Percentiles rank a stretch among this genome's conserved stretches.
Evolutionary conservation across 2,329 filamentous ascomycete genomes (phyloP).

Genomic region (Aspergillus sp.): DNA sequence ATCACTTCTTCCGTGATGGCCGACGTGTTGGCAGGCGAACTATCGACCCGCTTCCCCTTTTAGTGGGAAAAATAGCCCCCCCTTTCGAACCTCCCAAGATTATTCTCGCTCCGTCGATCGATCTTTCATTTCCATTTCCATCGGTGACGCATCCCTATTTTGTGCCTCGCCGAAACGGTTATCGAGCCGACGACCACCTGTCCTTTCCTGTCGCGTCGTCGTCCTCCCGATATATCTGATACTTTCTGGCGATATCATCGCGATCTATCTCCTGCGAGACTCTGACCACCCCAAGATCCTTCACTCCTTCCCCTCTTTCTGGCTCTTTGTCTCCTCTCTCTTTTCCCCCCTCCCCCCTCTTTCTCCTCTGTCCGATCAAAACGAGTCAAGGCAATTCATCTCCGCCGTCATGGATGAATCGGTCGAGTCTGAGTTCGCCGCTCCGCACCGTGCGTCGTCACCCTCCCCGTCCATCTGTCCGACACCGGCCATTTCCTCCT

Average conservation of each 20-base stretch:
- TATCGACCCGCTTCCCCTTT: slow-evolving; percentile 28
- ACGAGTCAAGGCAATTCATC: slow-evolving; percentile 1
- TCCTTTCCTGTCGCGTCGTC: slow-evolving; percentile 10
- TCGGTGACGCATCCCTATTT: slow-evolving; percentile 16
- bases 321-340: background rate
- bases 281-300: background rate
- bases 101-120: slow-evolving; percentile 20
- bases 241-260: background rate
- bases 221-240: background rate
- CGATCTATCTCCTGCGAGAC: slow-evolving; percentile 1
- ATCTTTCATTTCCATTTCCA: slow-evolving; percentile 16
- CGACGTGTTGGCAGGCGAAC: slow-evolving; percentile 11
- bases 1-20: slow-evolving; percentile 4
- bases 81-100: slow-evolving; percentile 21
- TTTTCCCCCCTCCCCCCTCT: no score
- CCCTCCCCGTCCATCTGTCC: slow-evolving; percentile 43
- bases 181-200: slow-evolving; percentile 17
- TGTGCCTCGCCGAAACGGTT: slow-evolving; percentile 10
- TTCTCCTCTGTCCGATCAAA: background rate
- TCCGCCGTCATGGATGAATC: slow-evolving; percentile 29
- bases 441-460: slow-evolving; percentile 35
- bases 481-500: slow-evolving; percentile 45
- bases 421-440: slow-evolving; percentile 19
- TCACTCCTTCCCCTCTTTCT: background rate
- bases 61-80: slow-evolving; percentile 23